phyloP scores from a whole-genome alignment of 495 filamentous ascomycete genomes.

The Cairneyella variabilis region DNA sequence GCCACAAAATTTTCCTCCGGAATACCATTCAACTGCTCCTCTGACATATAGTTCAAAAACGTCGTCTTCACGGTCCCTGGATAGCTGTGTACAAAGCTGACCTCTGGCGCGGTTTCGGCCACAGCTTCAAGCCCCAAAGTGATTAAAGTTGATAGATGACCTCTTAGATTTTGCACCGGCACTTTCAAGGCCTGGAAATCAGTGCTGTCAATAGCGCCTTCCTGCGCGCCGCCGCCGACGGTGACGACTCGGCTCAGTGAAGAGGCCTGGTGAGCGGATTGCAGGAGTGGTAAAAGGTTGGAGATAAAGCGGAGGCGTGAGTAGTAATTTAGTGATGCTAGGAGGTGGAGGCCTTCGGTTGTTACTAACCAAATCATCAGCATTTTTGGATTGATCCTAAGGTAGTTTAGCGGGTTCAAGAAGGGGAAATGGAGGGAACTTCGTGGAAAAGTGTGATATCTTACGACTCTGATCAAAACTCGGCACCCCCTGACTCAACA shows the following conservation, averaged over 20 bases:
- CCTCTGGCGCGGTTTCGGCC: slow-evolving; percentile 41
- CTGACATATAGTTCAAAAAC: slow-evolving; percentile 21
- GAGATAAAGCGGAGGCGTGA: slow-evolving; percentile 57
- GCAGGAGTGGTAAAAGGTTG: slow-evolving; percentile 60
- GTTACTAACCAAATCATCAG: too few species aligned
- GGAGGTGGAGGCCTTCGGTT: slow-evolving; percentile 51
- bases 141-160: slow-evolving; percentile 44
- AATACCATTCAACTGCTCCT: neutral
- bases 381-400: too few species aligned
- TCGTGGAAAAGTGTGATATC: neutral
- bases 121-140: slow-evolving; percentile 48
- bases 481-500: slow-evolving; percentile 19
- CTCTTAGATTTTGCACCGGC: slow-evolving; percentile 29
- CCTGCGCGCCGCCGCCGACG: slow-evolving; percentile 48
- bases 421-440: too few species aligned
- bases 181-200: slow-evolving; percentile 41
- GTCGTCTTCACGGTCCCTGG: slow-evolving; percentile 50
- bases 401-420: too few species aligned
- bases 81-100: slow-evolving; percentile 55
- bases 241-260: slow-evolving; percentile 54
- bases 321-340: slow-evolving; percentile 55
- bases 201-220: slow-evolving; percentile 44
- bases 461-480: neutral
- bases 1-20: slow-evolving; percentile 24
- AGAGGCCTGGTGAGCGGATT: slow-evolving; percentile 35